These are phyloP conservation scores for Claviceps digitariae DNA, from an alignment of 2,329 filamentous ascomycete genomes.

Conservation along the genomic window DNA sequence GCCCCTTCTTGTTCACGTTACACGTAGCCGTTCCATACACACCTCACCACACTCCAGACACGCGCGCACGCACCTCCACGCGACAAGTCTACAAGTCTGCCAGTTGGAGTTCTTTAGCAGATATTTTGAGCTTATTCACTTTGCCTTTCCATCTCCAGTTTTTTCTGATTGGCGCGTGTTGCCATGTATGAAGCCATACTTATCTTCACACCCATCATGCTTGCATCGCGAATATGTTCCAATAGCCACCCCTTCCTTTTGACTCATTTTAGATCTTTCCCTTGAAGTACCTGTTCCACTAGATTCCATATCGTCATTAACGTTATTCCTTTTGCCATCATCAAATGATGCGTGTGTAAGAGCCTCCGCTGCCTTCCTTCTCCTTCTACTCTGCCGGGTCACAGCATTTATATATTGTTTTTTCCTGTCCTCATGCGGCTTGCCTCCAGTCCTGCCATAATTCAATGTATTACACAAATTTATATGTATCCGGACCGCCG, in stretches of 20 bases:
- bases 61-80: neutral
- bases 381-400: neutral
- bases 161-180: neutral
- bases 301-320: neutral
- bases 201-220: too few species aligned
- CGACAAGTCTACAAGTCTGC: constrained; percentile 4
- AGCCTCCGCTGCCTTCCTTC: neutral
- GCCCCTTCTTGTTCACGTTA: neutral
- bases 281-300: neutral
- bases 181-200: neutral
- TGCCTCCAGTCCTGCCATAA: neutral
- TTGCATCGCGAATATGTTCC: neutral
- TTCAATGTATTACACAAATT: neutral
- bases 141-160: neutral
- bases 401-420: neutral
- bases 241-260: neutral
- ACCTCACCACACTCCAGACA: neutral
- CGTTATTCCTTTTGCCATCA: neutral
- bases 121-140: neutral
- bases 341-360: neutral
- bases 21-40: neutral
- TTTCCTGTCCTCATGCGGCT: neutral
- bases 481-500: neutral
- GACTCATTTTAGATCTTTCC: neutral
- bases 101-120: neutral